Evolutionary conservation across 495 filamentous ascomycete genomes (phyloP).

Genomic region (Aspergillus haitiensis): DNA sequence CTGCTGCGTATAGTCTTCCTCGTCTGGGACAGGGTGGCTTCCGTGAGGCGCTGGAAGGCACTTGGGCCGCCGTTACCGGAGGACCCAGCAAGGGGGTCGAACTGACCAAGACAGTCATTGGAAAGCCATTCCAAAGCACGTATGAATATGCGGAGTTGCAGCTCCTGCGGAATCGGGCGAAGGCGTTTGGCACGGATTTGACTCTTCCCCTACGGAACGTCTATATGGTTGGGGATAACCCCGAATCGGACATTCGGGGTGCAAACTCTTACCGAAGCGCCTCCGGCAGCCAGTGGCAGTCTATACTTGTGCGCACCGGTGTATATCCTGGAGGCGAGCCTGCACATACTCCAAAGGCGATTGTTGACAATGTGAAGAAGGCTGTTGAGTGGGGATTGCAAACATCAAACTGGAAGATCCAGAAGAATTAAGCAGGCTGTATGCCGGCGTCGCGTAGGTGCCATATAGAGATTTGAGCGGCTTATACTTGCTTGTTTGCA

Average conservation of each 20-base stretch:
- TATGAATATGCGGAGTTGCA: constrained; percentile 82
- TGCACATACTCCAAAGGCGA: constrained; percentile 53
- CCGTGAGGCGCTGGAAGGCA: constrained; percentile 72
- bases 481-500: background rate
- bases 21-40: constrained; percentile 94
- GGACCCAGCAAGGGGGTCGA: constrained; percentile 53
- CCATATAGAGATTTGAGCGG: background rate
- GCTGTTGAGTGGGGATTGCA: constrained; percentile 66
- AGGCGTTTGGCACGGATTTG: constrained; percentile 40
- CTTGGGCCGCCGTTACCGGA: constrained; percentile 73
- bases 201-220: constrained; percentile 59
- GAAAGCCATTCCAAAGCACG: constrained; percentile 76
- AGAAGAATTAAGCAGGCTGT: background rate
- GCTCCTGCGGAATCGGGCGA: constrained; percentile 59
- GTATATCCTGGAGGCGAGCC: constrained; percentile 67
- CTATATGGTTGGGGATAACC: constrained; percentile 99
- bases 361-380: constrained; percentile 67
- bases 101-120: constrained; percentile 68
- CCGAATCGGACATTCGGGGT: constrained; percentile 87
- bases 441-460: too few species aligned
- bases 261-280: constrained; percentile 73
- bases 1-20: constrained; percentile 76
- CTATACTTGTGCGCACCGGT: constrained; percentile 80
- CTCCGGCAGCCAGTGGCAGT: constrained; percentile 70
- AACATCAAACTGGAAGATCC: constrained; percentile 41